Percentiles rank a stretch among this genome's conserved stretches.
phyloP scores from a whole-genome alignment of 345 rosid genomes.

The Cardamine resedifolia region DNA sequence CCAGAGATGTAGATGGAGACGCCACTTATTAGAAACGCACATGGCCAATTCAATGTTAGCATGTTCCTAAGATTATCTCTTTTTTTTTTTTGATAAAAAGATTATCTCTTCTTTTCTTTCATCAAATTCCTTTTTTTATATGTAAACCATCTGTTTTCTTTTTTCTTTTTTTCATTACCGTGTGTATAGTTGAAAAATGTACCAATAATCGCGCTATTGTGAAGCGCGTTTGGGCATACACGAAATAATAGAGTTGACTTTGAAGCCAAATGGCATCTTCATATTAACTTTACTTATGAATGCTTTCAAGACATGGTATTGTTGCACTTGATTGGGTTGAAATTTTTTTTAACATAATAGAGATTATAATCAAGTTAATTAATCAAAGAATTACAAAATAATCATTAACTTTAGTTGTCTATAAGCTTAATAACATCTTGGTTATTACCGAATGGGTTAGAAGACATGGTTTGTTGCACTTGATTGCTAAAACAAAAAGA shows the following conservation, averaged over 20 bases:
- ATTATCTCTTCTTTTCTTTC: too few species aligned
- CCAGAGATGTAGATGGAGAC: slow-evolving; percentile 19
- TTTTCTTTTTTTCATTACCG: neutral
- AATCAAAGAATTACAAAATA: neutral
- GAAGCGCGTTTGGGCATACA: slow-evolving; percentile 4
- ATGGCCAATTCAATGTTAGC: slow-evolving; percentile 24
- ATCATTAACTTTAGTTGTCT: slow-evolving; percentile 1
- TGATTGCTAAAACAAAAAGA: neutral
- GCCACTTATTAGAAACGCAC: slow-evolving; percentile 24
- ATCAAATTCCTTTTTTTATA: neutral
- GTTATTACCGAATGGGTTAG: too few species aligned
- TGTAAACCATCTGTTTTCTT: too few species aligned
- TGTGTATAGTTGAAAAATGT: slow-evolving; percentile 19
- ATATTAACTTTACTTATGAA: neutral
- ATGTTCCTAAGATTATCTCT: slow-evolving; percentile 24
- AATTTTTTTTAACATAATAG: too few species aligned
- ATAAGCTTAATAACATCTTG: neutral
- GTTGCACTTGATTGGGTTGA: slow-evolving; percentile 4
- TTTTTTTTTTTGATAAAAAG: too few species aligned
- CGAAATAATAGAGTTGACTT: neutral
- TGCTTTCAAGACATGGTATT: neutral
- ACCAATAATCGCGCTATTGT: neutral
- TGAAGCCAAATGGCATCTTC: neutral
- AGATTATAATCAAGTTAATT: neutral
- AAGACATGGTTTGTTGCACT: neutral